Conservation (phyloP, 2,329 filamentous ascomycete genomes). For the Cercospora berteroae region DNA sequence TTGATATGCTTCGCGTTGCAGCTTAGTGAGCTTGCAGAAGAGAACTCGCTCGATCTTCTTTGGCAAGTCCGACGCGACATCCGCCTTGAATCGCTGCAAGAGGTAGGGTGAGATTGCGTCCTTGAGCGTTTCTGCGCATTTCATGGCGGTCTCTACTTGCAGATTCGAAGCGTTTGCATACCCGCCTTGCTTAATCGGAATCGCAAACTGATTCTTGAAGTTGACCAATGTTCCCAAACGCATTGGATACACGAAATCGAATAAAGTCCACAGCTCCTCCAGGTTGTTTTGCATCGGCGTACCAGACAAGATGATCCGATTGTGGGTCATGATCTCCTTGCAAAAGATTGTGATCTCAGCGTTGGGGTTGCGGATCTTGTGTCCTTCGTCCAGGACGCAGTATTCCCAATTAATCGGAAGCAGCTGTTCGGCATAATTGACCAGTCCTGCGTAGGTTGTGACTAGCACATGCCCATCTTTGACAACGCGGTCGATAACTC, state of each 20-base stretch:
- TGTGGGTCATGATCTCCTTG: slow-evolving; percentile 87
- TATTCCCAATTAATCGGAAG: slow-evolving; percentile 87
- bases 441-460: slow-evolving; percentile 93
- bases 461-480: slow-evolving; percentile 87
- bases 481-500: slow-evolving; percentile 77
- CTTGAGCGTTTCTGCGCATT: slow-evolving; percentile 89
- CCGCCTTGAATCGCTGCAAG: slow-evolving; percentile 85
- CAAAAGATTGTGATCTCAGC: slow-evolving; percentile 91
- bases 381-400: slow-evolving; percentile 91
- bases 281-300: slow-evolving; percentile 98
- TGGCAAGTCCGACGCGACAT: slow-evolving; percentile 89
- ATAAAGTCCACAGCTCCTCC: slow-evolving; percentile 91
- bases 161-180: slow-evolving; percentile 94
- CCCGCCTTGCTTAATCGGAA: slow-evolving; percentile 87
- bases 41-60: slow-evolving; percentile 95
- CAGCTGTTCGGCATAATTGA: slow-evolving; percentile 81
- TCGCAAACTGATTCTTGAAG: slow-evolving; percentile 88
- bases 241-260: slow-evolving; percentile 98
- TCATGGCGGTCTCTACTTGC: slow-evolving; percentile 90
- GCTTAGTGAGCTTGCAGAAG: slow-evolving; percentile 84
- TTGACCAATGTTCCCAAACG: slow-evolving; percentile 85
- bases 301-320: slow-evolving; percentile 89
- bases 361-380: slow-evolving; percentile 97
- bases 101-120: slow-evolving; percentile 92
- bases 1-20: slow-evolving; percentile 78